Base-by-base conservation (phyloP, 1,284 basidiomycete species). In the Sporisorium sorghi region DNA sequence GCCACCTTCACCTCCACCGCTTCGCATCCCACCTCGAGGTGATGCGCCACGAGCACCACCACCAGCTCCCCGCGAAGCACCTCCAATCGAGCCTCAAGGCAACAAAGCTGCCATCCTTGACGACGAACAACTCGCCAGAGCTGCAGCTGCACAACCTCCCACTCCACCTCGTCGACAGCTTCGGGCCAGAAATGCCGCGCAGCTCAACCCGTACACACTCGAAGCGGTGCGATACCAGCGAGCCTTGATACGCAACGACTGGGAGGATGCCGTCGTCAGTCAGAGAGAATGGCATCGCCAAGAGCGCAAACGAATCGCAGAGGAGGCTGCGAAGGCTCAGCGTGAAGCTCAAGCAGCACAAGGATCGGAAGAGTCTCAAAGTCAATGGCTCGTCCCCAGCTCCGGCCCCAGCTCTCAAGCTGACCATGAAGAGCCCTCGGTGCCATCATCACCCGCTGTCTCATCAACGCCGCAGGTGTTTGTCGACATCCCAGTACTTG, bases 241-340 rank as follows among this genome's bases (percentile, higher is more conserved):
- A n/a, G 59, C 74, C 5, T 65, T 86, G 23, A 70, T 81, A n/a
- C 70, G 69, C 24, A 85, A 85, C 70, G 81, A 85, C 32, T 86
- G 85, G 85, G 58, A 83, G 46, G 85, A 86, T 54, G 85, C 85
- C 10, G 80, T 86, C 12, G 85, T 86, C 1, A 73, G 77, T 2
- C 79, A 82, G 21, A 63, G 77, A 14, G 77, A 80, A 35, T 77
- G 73, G 75, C 69, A 69, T 58, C 63, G 66, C 12, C 75, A 77
- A 46, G 75, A 77, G 37, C 64, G 61, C 47, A 66, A 39, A 37
- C 39, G 75, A 17, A 35, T 77, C 44, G 65, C 48, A 10, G 73
- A 60, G 40, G 70, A 73, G 57, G 76, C 58, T 10, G 62, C 61
- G 2, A 55, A 44, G 7, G 74, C 70, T 17, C 43, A 60, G 33